Base-by-base conservation (phyloP, 345 rosid species). In the Physaria fendleri region DNA sequence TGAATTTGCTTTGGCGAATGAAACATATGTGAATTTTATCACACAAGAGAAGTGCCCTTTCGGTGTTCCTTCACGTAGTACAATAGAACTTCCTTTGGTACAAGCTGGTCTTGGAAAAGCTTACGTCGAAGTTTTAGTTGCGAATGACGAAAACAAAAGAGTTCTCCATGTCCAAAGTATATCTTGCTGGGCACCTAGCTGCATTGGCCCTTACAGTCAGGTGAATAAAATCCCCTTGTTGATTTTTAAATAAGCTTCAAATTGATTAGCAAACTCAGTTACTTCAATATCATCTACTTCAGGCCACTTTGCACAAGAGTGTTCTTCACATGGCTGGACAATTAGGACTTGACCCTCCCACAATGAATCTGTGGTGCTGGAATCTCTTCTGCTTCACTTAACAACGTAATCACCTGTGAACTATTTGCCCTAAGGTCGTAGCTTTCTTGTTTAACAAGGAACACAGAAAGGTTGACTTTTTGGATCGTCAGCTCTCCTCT, bases 131-230 rank as follows among this genome's bases (percentile, higher is more conserved):
- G 90, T 89, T 66, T 77, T 93, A 34, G 92, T 83, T 35, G 78
- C 87, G 13, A 78, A 76, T 61, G 81, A 82, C 57, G 78, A 72
- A 41, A 80, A 82, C 79, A 87, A 89, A 79, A 87, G 76, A 60
- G 99, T 87, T 69, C 82, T 89, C 70, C 99, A 93, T 67, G 99
- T 93, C 4, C 97, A 89, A 57, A 93, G 97, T 71, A 89, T 89
- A 50, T 93, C 99, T 33, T 79, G 81, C 50, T 93, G 99, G 99
- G 99, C 99, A 55, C 99, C 99, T 32, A 87, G 99, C 74, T 89
- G 99, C 84, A 93, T 93, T 34, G 99, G 99, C 58, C 99, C 99
- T 50, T 93, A 89, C 62, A 89, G 99, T 71, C 99, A 93, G 94
- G 99, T 87, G 71, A 37, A 34, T 21, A 17, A 11, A 10, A 1